Conservation (phyloP, 768 basidiomycete genomes). For the Naganishia onofrii region DNA sequence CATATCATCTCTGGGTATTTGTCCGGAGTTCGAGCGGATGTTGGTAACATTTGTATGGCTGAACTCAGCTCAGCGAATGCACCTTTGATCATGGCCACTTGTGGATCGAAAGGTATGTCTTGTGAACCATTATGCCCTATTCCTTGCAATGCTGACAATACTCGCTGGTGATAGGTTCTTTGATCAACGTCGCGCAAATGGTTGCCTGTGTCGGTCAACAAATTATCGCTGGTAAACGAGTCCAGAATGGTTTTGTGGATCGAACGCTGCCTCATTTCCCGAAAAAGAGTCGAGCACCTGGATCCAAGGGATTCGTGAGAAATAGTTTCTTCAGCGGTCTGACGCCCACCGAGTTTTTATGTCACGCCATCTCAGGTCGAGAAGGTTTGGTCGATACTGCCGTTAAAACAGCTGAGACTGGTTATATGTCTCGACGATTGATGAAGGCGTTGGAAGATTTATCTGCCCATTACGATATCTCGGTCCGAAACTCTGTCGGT, state of each 20-base stretch:
- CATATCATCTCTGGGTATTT: conserved; percentile 90
- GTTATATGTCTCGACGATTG: conserved; percentile 97
- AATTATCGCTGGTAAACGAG: conserved; percentile 95
- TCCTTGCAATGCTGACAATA: conserved; percentile 29
- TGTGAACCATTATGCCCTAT: not conserved
- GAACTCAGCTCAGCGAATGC: conserved; percentile 97
- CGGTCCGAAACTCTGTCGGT: conserved; percentile 89
- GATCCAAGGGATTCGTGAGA: conserved; percentile 95
- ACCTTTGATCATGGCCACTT: conserved; percentile 96
- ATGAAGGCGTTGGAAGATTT: conserved; percentile 99
- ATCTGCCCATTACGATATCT: conserved; percentile 90
- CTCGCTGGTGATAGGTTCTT: conserved; percentile 65
- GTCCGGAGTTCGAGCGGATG: conserved; percentile 91
- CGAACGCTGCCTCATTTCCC: conserved; percentile 98
- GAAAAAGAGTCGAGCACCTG: conserved; percentile 92
- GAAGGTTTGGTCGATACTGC: conserved; percentile 99
- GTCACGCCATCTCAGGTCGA: conserved; percentile 97
- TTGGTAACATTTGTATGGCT: conserved; percentile 95
- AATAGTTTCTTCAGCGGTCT: conserved; percentile 95
- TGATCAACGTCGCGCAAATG: conserved; percentile 99
- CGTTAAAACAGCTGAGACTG: conserved; percentile 99
- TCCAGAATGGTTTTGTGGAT: conserved; percentile 98
- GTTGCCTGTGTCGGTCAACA: conserved; percentile 99
- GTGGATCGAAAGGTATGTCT: conserved; percentile 86
- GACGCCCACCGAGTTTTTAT: conserved; percentile 89